Evolutionary conservation across 306 rosid genomes (phyloP).

Genomic region (Mimosa pudica): DNA sequence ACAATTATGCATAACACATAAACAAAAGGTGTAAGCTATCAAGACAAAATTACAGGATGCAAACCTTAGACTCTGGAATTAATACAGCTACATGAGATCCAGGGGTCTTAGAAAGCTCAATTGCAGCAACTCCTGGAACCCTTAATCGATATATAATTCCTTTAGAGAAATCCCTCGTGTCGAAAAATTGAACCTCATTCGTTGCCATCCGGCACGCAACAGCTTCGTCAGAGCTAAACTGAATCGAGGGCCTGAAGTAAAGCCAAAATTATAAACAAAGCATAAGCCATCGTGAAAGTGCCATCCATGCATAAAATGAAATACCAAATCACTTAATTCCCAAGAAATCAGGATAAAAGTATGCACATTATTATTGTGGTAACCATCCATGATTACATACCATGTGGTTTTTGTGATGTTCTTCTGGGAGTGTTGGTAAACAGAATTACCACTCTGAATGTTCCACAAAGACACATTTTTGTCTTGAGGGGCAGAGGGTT

Average conservation of each 20-base stretch:
- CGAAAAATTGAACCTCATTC: slow-evolving; percentile 86
- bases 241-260: slow-evolving; percentile 73
- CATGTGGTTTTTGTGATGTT: slow-evolving; percentile 68
- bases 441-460: slow-evolving; percentile 56
- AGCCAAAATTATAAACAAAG: not conserved
- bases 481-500: slow-evolving; percentile 64
- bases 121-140: slow-evolving; percentile 76
- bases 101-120: slow-evolving; percentile 79
- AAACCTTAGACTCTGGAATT: slow-evolving; percentile 92
- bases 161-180: slow-evolving; percentile 67
- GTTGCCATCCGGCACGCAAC: slow-evolving; percentile 81
- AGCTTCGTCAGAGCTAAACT: slow-evolving; percentile 78
- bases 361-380: not conserved
- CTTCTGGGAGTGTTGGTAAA: slow-evolving; percentile 75
- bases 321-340: not conserved
- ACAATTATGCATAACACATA: slow-evolving; percentile 11
- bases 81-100: slow-evolving; percentile 86
- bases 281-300: not conserved
- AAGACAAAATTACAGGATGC: slow-evolving; percentile 19
- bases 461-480: slow-evolving; percentile 80
- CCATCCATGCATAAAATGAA: slow-evolving; percentile 6
- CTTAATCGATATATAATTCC: slow-evolving; percentile 63
- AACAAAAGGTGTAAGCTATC: slow-evolving; percentile 5
- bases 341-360: not conserved
- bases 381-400: slow-evolving; percentile 38